phyloP scores from a whole-genome alignment of 2,329 filamentous ascomycete species.

The Phoma sp. region DNA sequence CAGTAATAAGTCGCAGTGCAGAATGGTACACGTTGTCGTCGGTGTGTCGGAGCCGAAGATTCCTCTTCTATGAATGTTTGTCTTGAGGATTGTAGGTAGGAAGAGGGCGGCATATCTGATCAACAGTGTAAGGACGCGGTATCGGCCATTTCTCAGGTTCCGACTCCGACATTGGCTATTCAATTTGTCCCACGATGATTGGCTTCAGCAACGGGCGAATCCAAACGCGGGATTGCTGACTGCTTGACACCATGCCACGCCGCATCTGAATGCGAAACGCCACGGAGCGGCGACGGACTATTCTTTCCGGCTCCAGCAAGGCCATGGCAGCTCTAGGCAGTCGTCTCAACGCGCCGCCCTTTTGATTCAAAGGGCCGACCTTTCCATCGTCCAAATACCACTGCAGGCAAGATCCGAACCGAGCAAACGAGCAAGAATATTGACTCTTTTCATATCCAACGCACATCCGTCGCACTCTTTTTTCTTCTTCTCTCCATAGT shows the following conservation, averaged over 20 bases:
- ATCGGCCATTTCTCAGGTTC: slow-evolving; percentile 4
- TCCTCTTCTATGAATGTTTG: neutral
- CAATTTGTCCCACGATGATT: neutral
- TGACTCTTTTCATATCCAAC: neutral
- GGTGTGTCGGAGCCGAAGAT: neutral
- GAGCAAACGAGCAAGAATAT: neutral
- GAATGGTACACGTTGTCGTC: neutral
- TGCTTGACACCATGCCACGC: neutral
- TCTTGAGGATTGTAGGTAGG: neutral
- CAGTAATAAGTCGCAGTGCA: neutral
- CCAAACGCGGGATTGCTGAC: slow-evolving; percentile 1
- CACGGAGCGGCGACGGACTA: neutral
- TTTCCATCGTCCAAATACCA: neutral
- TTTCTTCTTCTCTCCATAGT: neutral
- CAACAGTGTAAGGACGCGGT: neutral
- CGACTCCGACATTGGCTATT: slow-evolving; percentile 5
- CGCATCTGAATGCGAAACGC: slow-evolving; percentile 3
- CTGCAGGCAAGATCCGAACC: neutral
- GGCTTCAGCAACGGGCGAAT: neutral
- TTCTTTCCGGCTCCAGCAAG: neutral
- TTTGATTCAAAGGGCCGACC: slow-evolving; percentile 1
- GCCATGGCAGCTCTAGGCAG: slow-evolving; percentile 5
- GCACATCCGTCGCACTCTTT: neutral
- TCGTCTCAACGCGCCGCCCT: slow-evolving; percentile 5
- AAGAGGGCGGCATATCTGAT: neutral